These are phyloP conservation scores for Fusarium foetens DNA, from an alignment of 2,329 filamentous ascomycete species.

Conservation along the genomic window DNA sequence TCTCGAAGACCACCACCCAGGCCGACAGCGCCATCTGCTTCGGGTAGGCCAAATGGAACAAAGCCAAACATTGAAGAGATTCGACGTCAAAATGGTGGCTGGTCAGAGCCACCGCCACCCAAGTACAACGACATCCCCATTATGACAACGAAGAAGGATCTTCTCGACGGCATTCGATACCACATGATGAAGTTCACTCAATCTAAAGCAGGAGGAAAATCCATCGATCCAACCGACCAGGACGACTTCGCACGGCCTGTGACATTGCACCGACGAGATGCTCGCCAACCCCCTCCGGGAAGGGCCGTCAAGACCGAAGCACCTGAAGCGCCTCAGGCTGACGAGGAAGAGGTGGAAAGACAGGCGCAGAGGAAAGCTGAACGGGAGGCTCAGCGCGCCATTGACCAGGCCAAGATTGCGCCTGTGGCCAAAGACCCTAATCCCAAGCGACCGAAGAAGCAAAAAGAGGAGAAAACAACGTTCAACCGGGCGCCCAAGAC, in stretches of 20 bases:
- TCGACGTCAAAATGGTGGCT: slow-evolving; percentile 63
- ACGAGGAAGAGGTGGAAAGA: slow-evolving; percentile 69
- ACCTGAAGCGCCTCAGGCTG: slow-evolving; percentile 55
- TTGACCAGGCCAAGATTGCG: slow-evolving; percentile 92
- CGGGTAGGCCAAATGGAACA: slow-evolving; percentile 43
- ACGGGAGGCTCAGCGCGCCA: slow-evolving; percentile 84
- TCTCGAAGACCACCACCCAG: slow-evolving; percentile 57
- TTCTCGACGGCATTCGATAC: slow-evolving; percentile 82
- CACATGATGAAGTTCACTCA: slow-evolving; percentile 86
- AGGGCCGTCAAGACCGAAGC: slow-evolving; percentile 71
- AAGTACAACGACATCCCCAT: slow-evolving; percentile 71
- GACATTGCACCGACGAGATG: slow-evolving; percentile 88
- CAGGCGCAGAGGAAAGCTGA: slow-evolving; percentile 79
- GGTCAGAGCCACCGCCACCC: slow-evolving; percentile 63
- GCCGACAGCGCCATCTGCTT: slow-evolving; percentile 36
- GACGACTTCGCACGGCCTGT: slow-evolving; percentile 88
- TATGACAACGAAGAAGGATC: slow-evolving; percentile 81
- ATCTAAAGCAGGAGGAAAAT: slow-evolving; percentile 66
- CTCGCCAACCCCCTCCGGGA: slow-evolving; percentile 73
- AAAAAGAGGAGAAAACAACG: slow-evolving; percentile 85
- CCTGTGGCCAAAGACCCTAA: slow-evolving; percentile 73
- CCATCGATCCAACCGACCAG: slow-evolving; percentile 75
- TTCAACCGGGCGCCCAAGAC: slow-evolving; percentile 82
- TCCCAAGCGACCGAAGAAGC: slow-evolving; percentile 66
- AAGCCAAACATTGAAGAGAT: slow-evolving; percentile 54